Conservation (phyloP, 441 rosid species). For the Erodium trifolium region DNA sequence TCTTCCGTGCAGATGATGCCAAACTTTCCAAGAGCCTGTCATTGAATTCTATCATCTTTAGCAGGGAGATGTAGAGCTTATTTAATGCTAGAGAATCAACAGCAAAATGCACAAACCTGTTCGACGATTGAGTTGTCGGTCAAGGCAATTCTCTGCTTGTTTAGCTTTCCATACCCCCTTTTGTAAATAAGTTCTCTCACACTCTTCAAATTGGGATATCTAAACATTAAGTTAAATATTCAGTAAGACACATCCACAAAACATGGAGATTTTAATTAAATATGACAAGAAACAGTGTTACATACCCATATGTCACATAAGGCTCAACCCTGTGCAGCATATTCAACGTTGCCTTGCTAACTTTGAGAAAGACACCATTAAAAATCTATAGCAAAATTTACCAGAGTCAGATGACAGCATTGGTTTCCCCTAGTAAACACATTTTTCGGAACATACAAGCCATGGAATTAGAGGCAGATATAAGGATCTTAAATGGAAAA, state of each 20-base stretch:
- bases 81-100: background rate
- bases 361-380: constrained; percentile 78
- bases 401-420: background rate
- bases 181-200: constrained; percentile 65
- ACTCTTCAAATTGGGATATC: constrained; percentile 68
- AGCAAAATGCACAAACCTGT: constrained; percentile 28
- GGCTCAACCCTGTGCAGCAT: constrained; percentile 81
- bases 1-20: constrained; percentile 63
- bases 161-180: constrained; percentile 63
- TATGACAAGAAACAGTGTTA: background rate
- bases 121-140: constrained; percentile 48
- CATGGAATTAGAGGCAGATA: background rate
- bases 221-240: constrained; percentile 11
- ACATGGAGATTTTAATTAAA: background rate
- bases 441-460: no score
- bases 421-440: background rate
- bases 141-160: constrained; percentile 32
- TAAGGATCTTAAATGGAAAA: background rate
- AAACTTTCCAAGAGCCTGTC: constrained; percentile 48
- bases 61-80: background rate
- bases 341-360: constrained; percentile 71
- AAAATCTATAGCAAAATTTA: constrained; percentile 16
- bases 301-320: constrained; percentile 71
- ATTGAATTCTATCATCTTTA: background rate
- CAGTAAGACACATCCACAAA: background rate